Evolutionary conservation across 305 asterid species (phyloP), one percentile per base, ranked within the genome.

Genomic region (Fraxinus sp.): DNA sequence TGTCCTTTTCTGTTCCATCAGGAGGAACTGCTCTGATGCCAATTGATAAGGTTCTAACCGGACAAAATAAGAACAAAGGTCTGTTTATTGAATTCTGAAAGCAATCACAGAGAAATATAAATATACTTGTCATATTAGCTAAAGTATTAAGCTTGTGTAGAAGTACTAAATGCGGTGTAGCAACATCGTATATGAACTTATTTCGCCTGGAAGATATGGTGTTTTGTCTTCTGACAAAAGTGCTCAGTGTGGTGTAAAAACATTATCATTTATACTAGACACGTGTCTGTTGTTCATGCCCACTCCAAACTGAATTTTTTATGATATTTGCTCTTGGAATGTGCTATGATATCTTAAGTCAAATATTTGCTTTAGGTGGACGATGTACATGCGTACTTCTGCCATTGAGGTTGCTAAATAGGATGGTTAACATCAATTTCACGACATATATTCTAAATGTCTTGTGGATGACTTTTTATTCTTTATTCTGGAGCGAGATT

Each of bases 401-500:
- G 33, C 37, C 79, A 13, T n/a, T 80, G n/a, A 33, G 79, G 81
- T 37, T 66, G 24, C 78, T 76, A 30, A 66, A 22, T 30, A 66
- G 44, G 37, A 41, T n/a, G 13, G 2, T 55, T 28, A 14, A 39
- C 13, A 35, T 52, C 70, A 66, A 7, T 24, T 66, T 26, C 35
- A 24, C 33, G 5, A 7, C 3, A 62, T 10, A 18, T 62, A 62
- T 7, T 66, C 73, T 66, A 66, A 66, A 26, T 24, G 33, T 11
- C 36, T 28, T 64, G 28, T 71, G 52, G 30, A 28, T 32, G 14
- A 20, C 36, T 78, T 7, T 64, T 22, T 30, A 28, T 76, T 14
- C 64, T 57, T 11, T 49, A 78, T 6, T 75, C 64, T 81, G 79
- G 35, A 37, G 41, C 74, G 8, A 36, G 71, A 57, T 26, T 86